A percentile compares a stretch with the other conserved stretches of the same genome.
These are phyloP conservation scores for Gonium pectorale DNA, from an alignment of 139 green algal species.

Conservation along the genomic window DNA sequence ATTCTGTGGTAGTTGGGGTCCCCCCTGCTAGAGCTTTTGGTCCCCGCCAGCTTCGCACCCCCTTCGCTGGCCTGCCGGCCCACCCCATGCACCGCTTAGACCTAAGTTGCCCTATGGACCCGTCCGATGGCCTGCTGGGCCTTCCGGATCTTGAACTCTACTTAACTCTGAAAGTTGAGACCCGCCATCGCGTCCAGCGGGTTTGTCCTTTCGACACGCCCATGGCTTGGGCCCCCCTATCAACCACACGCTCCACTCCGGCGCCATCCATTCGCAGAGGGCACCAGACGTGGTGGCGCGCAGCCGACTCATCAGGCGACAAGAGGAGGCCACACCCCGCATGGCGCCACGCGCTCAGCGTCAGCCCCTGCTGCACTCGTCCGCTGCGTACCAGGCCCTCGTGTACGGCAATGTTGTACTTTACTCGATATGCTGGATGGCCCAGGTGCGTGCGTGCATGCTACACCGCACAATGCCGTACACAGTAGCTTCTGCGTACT, in stretches of 20 bases:
- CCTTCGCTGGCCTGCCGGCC: no score
- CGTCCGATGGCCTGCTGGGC: no score
- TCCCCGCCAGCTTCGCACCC: no score
- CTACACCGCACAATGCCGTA: no score
- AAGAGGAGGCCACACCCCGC: background rate
- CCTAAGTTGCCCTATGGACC: no score
- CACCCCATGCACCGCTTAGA: no score
- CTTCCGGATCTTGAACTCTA: no score
- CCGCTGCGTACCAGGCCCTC: background rate
- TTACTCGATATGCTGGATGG: constrained; percentile 48
- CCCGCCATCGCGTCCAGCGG: no score
- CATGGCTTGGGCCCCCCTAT: background rate
- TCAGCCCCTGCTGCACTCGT: background rate
- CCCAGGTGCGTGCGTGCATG: background rate
- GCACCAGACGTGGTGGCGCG: background rate
- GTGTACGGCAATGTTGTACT: constrained; percentile 43
- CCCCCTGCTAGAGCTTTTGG: no score
- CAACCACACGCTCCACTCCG: background rate
- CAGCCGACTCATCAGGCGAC: background rate
- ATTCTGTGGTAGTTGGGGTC: no score
- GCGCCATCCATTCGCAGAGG: background rate
- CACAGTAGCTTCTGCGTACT: no score
- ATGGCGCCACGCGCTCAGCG: background rate
- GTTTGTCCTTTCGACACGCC: background rate
- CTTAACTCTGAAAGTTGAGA: no score